A percentile compares a stretch with the other conserved stretches of the same genome.
Evolutionary conservation across 225 moss, liverwort and hornwort species (phyloP).

Genomic region (Anthoceros angustus): DNA sequence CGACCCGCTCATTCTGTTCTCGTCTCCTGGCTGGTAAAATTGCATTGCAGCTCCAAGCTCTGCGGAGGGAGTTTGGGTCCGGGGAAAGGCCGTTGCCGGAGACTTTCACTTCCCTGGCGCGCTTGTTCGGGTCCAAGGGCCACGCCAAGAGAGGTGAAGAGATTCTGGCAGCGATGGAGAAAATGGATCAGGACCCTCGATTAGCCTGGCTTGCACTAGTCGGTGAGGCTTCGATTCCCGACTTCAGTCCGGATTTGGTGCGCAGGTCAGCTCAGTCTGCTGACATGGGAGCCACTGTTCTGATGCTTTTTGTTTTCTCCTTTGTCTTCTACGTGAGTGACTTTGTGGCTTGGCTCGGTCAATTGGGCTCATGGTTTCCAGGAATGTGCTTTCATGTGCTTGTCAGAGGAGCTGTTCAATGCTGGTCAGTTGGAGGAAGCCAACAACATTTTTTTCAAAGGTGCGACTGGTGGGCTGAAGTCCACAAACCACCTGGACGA

Average conservation of each 20-base stretch:
- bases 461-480: constrained; percentile 66
- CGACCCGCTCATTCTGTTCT: neutral
- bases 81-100: constrained; percentile 80
- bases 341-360: neutral
- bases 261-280: neutral
- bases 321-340: neutral
- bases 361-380: neutral
- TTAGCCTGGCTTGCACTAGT: constrained; percentile 71
- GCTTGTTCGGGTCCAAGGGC: constrained; percentile 53
- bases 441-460: constrained; percentile 53
- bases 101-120: constrained; percentile 69
- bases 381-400: constrained; percentile 6
- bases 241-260: neutral
- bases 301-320: neutral
- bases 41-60: constrained; percentile 51
- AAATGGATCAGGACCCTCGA: constrained; percentile 49
- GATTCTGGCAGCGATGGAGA: constrained; percentile 87
- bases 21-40: constrained; percentile 1
- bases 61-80: constrained; percentile 47
- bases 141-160: constrained; percentile 60
- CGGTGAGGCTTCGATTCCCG: constrained; percentile 30
- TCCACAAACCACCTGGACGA: constrained; percentile 52
- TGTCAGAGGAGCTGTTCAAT: constrained; percentile 65
- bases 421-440: constrained; percentile 48
- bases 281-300: too few species aligned